Evolutionary conservation across 352 stramenopile genomes (phyloP), one percentile per base, ranked within the genome.

Genomic region (Phytopythium cucurbitacearum): DNA sequence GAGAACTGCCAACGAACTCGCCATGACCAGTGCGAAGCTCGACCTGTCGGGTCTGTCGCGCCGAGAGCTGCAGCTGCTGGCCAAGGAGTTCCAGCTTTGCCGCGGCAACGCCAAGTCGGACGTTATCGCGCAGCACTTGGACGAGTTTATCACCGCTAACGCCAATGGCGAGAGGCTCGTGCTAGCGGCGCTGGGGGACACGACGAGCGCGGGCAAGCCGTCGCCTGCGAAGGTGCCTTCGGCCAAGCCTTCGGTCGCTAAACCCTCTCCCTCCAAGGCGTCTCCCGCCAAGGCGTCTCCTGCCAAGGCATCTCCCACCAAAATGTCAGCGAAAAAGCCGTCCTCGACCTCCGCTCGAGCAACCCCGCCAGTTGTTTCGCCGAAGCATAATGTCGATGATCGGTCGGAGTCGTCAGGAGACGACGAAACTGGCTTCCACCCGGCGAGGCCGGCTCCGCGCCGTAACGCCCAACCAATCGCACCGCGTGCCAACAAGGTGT

Each of bases 101-200:
- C 70, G 67, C 40, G 79, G 65, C 32, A 89, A 89, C 47, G 70
- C 72, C 57, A 87, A 87, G 64, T 85, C 73, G 12, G 73, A 89
- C 42, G 69, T 86, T 40, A 85, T 89, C 48, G 41, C 81, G 33
- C 53, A 71, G 49, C 65, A 81, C 48, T 59, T 77, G 15, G 54
- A 66, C 50, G 42, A 72, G 36, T 83, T 83, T 53, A 48, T 87
- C 46, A 53, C 66, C 28, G 45, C 62, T 8, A 60, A 80, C 53
- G 55, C 48, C 21, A 60, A 86, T 37, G 78, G 75, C 32, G 71
- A 76, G 40, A 33, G 64, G 52, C 60, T 54, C 10, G 57, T 89
- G 48, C 42, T 69, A 13, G 41, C 34, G 7, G 52, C 51, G 40
- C 44, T 89, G 50, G 53, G 48, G 3, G 36, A 10, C 11, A 51